Evolutionary conservation across 345 rosid genomes (phyloP).

Genomic region (Eucalyptus pumila): DNA sequence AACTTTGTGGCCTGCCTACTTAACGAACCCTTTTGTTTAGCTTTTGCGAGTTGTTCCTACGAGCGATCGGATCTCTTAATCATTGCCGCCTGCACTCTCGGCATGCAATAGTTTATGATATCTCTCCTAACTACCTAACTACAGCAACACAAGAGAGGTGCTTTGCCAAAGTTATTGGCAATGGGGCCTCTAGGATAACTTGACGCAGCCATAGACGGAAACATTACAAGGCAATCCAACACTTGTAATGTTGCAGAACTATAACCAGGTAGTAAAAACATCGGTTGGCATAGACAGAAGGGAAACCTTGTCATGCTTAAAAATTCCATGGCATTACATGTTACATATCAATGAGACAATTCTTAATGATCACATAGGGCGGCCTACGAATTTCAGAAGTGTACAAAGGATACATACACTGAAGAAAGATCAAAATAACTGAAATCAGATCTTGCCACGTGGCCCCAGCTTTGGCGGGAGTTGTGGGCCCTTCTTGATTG

Average conservation of each 20-base stretch:
- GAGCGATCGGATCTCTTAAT: background rate
- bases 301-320: background rate
- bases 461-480: slow-evolving; percentile 93
- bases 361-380: background rate
- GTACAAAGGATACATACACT: background rate
- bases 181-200: background rate
- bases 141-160: background rate
- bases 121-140: background rate
- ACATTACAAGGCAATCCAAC: background rate
- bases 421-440: background rate
- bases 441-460: slow-evolving; percentile 74
- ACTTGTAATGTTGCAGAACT: background rate
- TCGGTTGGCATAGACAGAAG: background rate
- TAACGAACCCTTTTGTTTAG: background rate
- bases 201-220: background rate
- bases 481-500: slow-evolving; percentile 90
- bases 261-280: background rate
- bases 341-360: background rate
- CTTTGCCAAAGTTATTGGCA: background rate
- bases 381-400: background rate
- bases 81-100: background rate
- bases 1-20: background rate
- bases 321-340: background rate
- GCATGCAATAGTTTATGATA: background rate
- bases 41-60: background rate